A percentile compares a stretch with the other conserved stretches of the same genome.
These are phyloP conservation scores for Ganoderma resinaceum DNA, from an alignment of 1,284 basidiomycete species.

Conservation along the genomic window DNA sequence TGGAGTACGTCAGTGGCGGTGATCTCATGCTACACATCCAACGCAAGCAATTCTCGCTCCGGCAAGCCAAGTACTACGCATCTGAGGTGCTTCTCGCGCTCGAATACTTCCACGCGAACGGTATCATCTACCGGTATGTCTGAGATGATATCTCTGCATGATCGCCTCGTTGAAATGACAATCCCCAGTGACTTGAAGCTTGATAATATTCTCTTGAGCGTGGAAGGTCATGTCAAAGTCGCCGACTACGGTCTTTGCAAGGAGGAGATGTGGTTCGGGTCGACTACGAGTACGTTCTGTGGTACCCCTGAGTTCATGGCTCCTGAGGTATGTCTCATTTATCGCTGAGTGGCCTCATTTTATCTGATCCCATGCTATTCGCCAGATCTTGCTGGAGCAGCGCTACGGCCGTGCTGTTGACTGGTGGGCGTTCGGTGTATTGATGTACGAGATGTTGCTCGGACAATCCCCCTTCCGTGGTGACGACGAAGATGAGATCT, in stretches of 20 bases:
- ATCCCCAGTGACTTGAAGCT: conserved; percentile 89
- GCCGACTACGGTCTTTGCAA: conserved; percentile 99
- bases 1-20: conserved; percentile 82
- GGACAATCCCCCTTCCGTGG: conserved; percentile 99
- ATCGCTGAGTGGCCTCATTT: not conserved
- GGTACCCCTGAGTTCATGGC: conserved; percentile 99
- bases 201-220: conserved; percentile 96
- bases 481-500: conserved; percentile 99
- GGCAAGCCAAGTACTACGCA: conserved; percentile 97
- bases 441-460: conserved; percentile 99
- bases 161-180: not conserved
- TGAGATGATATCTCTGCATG: not conserved
- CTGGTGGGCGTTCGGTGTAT: conserved; percentile 99
- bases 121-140: conserved; percentile 89
- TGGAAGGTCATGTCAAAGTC: conserved; percentile 98
- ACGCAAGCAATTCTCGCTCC: conserved; percentile 80
- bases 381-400: conserved; percentile 95
- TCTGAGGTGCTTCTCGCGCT: conserved; percentile 97
- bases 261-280: conserved; percentile 98
- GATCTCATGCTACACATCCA: conserved; percentile 88
- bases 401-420: conserved; percentile 98
- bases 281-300: conserved; percentile 99
- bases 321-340: conserved; percentile 77
- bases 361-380: not conserved
- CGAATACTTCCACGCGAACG: conserved; percentile 98